Percentiles rank a stretch among this genome's conserved stretches.
Evolutionary conservation across 2,329 filamentous ascomycete species (phyloP).

Genomic region (Arachnomyces sp.): DNA sequence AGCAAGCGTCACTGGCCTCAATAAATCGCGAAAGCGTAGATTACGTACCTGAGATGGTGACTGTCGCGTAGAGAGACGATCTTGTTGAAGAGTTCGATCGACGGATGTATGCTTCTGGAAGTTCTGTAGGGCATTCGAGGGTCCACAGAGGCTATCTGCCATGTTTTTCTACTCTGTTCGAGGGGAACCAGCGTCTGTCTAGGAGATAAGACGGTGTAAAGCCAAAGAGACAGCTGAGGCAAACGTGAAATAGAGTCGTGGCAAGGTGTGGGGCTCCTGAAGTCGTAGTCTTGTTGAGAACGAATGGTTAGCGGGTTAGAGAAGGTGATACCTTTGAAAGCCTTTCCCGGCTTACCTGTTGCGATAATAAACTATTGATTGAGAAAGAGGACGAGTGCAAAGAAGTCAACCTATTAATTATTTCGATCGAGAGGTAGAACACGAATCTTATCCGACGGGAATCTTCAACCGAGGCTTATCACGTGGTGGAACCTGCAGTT

Average conservation of each 20-base stretch:
- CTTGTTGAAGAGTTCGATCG: conserved; percentile 66
- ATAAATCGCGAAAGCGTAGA: conserved; percentile 1
- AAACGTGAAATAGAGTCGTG: neutral
- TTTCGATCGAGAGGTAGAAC: conserved; percentile 2
- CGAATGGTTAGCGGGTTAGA: neutral
- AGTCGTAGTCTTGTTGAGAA: neutral
- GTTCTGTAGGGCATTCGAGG: conserved; percentile 66
- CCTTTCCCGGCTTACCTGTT: too few relatives aligned
- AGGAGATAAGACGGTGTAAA: neutral
- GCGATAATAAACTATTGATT: too few relatives aligned
- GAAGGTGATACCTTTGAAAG: too few relatives aligned
- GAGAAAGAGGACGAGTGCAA: neutral
- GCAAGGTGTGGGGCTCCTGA: neutral
- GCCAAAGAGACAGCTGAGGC: neutral
- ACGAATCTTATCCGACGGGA: too few relatives aligned
- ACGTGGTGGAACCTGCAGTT: too few relatives aligned
- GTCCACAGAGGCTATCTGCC: conserved; percentile 64
- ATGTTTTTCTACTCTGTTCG: conserved; percentile 37
- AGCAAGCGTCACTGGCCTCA: conserved; percentile 8
- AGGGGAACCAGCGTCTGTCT: neutral
- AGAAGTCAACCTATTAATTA: neutral
- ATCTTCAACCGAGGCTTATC: neutral
- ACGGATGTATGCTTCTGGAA: conserved; percentile 62
- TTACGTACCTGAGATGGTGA: conserved; percentile 48
- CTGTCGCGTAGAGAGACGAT: conserved; percentile 53